A percentile compares a stretch with the other conserved stretches of the same genome.
Evolutionary conservation across 2,329 filamentous ascomycete species (phyloP).

Genomic region (Penicillium psychrosexuale): DNA sequence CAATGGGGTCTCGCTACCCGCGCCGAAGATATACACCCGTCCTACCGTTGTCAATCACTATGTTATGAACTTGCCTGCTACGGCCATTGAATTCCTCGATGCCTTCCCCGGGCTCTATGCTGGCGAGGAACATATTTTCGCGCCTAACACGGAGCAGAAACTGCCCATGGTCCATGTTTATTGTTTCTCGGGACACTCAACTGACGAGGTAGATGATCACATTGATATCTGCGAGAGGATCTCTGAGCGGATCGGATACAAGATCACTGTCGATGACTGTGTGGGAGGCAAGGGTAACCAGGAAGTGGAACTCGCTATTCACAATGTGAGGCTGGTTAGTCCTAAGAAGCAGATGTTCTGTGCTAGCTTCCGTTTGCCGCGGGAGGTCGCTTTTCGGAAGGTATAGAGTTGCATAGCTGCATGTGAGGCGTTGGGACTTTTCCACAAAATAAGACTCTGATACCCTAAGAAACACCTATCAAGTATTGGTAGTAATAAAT

Average conservation of each 20-base stretch:
- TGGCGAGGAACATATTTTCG: constrained; percentile 65
- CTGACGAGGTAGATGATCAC: constrained; percentile 62
- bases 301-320: constrained; percentile 56
- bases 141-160: constrained; percentile 54
- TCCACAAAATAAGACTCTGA: constrained; percentile 10
- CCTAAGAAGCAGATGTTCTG: constrained; percentile 97
- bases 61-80: constrained; percentile 95
- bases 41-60: constrained; percentile 85
- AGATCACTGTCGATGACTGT: constrained; percentile 55
- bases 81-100: constrained; percentile 77
- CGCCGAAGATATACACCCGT: constrained; percentile 30
- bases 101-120: constrained; percentile 76
- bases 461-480: constrained; percentile 13
- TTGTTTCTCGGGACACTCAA: constrained; percentile 82
- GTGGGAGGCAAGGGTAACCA: constrained; percentile 53
- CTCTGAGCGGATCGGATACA: constrained; percentile 57
- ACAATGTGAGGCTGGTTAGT: constrained; percentile 78
- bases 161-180: constrained; percentile 90
- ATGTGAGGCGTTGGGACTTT: constrained; percentile 12
- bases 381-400: constrained; percentile 70
- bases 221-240: constrained; percentile 66
- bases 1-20: constrained; percentile 31
- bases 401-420: constrained; percentile 18
- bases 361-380: constrained; percentile 81
- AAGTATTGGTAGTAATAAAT: not conserved